Percentiles rank a stretch among this genome's conserved stretches.
Evolutionary conservation across 768 basidiomycete species (phyloP).

Genomic region (Amanita pallidorosea): DNA sequence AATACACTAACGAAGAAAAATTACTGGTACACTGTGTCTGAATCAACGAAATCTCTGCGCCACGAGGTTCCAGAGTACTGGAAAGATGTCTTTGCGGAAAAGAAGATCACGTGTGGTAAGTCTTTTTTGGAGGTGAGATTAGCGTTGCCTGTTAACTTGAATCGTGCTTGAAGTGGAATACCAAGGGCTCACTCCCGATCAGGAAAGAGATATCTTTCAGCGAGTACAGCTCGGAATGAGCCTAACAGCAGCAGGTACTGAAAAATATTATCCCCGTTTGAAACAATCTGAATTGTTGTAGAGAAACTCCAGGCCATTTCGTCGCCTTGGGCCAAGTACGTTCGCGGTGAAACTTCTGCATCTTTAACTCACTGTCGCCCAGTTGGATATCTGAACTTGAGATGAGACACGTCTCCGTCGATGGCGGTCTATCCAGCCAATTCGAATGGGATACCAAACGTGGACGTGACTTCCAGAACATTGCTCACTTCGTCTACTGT

Average conservation of each 20-base stretch:
- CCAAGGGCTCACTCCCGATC: constrained; percentile 33
- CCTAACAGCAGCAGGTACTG: constrained; percentile 57
- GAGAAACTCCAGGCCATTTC: constrained; percentile 77
- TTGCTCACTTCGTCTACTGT: constrained; percentile 61
- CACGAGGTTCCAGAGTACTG: constrained; percentile 41
- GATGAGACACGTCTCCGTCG: constrained; percentile 40
- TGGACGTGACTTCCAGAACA: constrained; percentile 67
- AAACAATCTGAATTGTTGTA: constrained; percentile 13
- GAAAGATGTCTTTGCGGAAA: constrained; percentile 41
- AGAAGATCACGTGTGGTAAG: constrained; percentile 61
- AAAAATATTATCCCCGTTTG: background rate
- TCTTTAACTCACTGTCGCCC: background rate
- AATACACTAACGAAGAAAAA: constrained; percentile 47
- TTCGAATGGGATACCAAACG: constrained; percentile 58
- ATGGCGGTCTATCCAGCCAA: constrained; percentile 44
- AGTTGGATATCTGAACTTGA: constrained; percentile 57
- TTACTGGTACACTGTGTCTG: constrained; percentile 51
- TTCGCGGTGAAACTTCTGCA: background rate
- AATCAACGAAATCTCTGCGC: constrained; percentile 29
- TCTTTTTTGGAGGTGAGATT: background rate
- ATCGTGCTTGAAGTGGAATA: constrained; percentile 52
- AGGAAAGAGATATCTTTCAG: constrained; percentile 74
- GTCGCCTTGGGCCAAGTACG: constrained; percentile 51
- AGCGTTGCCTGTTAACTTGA: background rate
- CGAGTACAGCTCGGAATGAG: constrained; percentile 74